These are phyloP conservation scores for Gloeopeniophorella convolvens DNA, from an alignment of 768 basidiomycete species.

Conservation along the genomic window DNA sequence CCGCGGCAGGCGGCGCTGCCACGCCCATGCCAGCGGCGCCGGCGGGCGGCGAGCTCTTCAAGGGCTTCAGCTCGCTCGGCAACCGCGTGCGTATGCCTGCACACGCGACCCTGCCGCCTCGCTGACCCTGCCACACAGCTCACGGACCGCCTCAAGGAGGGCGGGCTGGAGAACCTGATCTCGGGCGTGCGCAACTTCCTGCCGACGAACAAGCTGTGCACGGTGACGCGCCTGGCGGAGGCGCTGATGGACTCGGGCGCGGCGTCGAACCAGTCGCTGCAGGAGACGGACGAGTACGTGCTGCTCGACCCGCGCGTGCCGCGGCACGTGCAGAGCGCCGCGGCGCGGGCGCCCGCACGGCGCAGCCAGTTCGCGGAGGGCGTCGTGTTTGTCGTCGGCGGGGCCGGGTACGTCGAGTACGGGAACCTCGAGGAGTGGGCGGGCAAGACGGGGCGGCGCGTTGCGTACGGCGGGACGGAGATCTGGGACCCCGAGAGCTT, in stretches of 20 bases:
- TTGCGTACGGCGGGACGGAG: constrained; percentile 95
- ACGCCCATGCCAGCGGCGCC: constrained; percentile 62
- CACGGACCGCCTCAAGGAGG: constrained; percentile 88
- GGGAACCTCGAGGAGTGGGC: constrained; percentile 97
- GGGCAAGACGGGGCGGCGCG: constrained; percentile 66
- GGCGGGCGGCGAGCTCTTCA: constrained; percentile 77
- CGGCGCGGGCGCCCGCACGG: constrained; percentile 31
- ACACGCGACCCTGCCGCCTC: not conserved
- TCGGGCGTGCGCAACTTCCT: constrained; percentile 98
- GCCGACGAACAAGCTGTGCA: constrained; percentile 88
- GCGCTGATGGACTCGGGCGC: constrained; percentile 96
- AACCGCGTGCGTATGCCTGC: constrained; percentile 60
- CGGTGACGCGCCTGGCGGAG: constrained; percentile 88
- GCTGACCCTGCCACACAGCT: constrained; percentile 43
- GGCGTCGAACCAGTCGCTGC: constrained; percentile 84
- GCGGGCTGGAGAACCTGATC: constrained; percentile 93
- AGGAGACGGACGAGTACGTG: constrained; percentile 45
- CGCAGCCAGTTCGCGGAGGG: constrained; percentile 83
- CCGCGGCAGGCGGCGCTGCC: constrained; percentile 51
- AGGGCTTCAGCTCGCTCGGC: constrained; percentile 88
- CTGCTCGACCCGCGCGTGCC: constrained; percentile 36
- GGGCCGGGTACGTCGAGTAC: constrained; percentile 96
- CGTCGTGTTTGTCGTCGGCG: constrained; percentile 92
- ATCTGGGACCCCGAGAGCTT: constrained; percentile 88
- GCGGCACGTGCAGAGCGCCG: constrained; percentile 32